Evolutionary conservation across 1,284 basidiomycete genomes (phyloP), one percentile per base, ranked within the genome.

Genomic region (Malassezia caprae): DNA sequence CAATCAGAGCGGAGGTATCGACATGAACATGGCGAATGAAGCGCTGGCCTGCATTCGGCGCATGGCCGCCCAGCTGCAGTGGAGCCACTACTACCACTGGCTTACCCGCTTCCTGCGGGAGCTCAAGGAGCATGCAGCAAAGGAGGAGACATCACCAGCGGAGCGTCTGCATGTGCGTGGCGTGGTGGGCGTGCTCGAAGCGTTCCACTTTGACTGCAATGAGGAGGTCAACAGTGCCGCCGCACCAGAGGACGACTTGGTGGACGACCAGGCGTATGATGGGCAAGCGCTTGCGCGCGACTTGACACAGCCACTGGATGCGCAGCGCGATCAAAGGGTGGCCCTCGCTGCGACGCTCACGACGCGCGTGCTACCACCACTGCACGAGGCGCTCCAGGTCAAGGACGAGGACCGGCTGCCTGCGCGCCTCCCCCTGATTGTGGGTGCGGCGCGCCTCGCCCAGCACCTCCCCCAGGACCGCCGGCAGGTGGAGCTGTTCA

Each of bases 11-110:
- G 83, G 41, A 80, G 84, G 1, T 77, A 82, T 84, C 23, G 89
- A 96, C 68, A 90, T 94, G 71, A 85, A 90, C 68, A 79, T 98
- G 26, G 84, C 91, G 49, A 93, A 88, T 64, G 91, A 96, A 71
- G 87, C 91, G 1, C 86, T 98, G 63, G 57, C 79, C 90, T 21
- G 78, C 39, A 60, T 72, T 5, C 69, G 69, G 8, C 45, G 64
- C 44, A 63, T 74, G 15, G 58, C 60, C 4, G 40, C 58, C 2
- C 62, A 66, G 42, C 56, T 74, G 15, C 51, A 80, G 1, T 99
- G 94, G 94, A 82, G 84, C 11, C 81, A 84, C 0, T 99, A 96
- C 76, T 84, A 87, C 70, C 79, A 80, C 2, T 76, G 91, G 34
- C 82, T 94, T 5, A 84, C 87, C 73, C 84, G 85, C 60, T 96